Evolutionary conservation across 2,329 filamentous ascomycete species (phyloP).

Genomic region (Cercospora canescens): DNA sequence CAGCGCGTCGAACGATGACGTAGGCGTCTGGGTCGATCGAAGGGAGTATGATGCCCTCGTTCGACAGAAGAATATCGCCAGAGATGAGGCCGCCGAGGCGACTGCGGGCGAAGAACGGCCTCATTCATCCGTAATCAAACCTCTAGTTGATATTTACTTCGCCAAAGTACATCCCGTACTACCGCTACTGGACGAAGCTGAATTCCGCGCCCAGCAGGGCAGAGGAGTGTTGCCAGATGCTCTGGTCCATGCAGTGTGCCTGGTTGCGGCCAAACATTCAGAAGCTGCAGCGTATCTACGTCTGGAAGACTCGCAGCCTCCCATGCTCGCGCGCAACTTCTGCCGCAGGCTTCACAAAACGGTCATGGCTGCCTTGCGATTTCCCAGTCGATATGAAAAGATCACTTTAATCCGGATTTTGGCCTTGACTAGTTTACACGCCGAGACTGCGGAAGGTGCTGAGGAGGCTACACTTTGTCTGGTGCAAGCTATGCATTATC

Average conservation of each 20-base stretch:
- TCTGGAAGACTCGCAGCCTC: constrained; percentile 36
- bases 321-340: constrained; percentile 45
- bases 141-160: constrained; percentile 50
- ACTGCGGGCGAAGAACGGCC: constrained; percentile 23
- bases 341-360: constrained; percentile 46
- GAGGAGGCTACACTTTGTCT: constrained; percentile 46
- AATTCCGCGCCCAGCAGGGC: constrained; percentile 41
- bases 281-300: constrained; percentile 43
- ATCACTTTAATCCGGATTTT: constrained; percentile 49
- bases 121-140: constrained; percentile 37
- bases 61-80: constrained; percentile 24
- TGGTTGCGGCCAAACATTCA: constrained; percentile 50
- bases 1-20: constrained; percentile 29
- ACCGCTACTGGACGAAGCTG: constrained; percentile 46
- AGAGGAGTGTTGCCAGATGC: constrained; percentile 40
- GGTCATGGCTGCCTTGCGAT: constrained; percentile 43
- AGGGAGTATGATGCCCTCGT: constrained; percentile 33
- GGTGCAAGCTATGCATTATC: constrained; percentile 51
- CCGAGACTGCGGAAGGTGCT: constrained; percentile 49
- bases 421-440: constrained; percentile 49
- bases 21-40: constrained; percentile 39
- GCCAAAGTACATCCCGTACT: constrained; percentile 48
- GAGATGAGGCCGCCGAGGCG: constrained; percentile 5
- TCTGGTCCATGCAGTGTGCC: constrained; percentile 48
- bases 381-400: constrained; percentile 46